Percentiles rank a stretch among this genome's conserved stretches.
Conservation (phyloP, 2,329 filamentous ascomycete genomes). For the Sclerotinia glacialis region DNA sequence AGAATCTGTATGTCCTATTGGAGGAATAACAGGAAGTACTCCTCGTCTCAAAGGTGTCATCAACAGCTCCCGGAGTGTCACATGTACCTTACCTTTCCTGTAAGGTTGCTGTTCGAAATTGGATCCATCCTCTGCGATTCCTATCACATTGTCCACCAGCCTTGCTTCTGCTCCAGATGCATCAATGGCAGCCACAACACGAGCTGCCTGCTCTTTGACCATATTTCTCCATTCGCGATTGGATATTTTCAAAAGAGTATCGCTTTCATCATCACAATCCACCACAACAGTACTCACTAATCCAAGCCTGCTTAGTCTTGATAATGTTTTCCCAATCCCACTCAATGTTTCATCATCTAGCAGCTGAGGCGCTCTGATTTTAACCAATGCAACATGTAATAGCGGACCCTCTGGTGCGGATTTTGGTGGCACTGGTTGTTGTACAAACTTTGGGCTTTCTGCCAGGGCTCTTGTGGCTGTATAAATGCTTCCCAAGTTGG, state of each 20-base stretch:
- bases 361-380: conserved; percentile 70
- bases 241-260: conserved; percentile 27
- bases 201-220: conserved; percentile 63
- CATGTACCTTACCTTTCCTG: conserved; percentile 33
- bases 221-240: conserved; percentile 43
- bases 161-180: conserved; percentile 66
- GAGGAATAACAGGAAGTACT: conserved; percentile 66
- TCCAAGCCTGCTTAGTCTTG: conserved; percentile 78
- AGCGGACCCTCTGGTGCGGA: conserved; percentile 34
- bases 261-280: conserved; percentile 56
- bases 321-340: conserved; percentile 79
- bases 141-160: conserved; percentile 55
- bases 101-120: conserved; percentile 16
- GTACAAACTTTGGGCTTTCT: conserved; percentile 58
- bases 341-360: conserved; percentile 66
- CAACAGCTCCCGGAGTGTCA: conserved; percentile 53
- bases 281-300: conserved; percentile 79
- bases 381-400: conserved; percentile 80
- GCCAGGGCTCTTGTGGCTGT: conserved; percentile 54
- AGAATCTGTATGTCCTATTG: conserved; percentile 57
- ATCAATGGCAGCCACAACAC: conserved; percentile 74
- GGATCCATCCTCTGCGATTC: conserved; percentile 31
- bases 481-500: conserved; percentile 62
- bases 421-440: conserved; percentile 43
- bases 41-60: conserved; percentile 65